Evolutionary conservation across 169 alveolate genomes (phyloP).

Genomic region (Plasmodium billcollinsi): DNA sequence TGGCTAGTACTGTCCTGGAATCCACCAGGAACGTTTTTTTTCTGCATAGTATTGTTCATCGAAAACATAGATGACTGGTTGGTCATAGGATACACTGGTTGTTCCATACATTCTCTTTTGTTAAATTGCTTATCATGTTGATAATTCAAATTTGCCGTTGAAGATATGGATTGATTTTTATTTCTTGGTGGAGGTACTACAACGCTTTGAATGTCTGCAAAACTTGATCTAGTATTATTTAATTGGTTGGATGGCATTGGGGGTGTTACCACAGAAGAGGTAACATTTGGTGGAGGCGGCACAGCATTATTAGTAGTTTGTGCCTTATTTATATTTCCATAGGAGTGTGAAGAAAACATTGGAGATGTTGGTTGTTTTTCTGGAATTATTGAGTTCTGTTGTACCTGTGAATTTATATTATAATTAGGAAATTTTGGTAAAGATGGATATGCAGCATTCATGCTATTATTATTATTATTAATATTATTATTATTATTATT

Average conservation of each 20-base stretch:
- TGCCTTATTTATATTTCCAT: conserved; percentile 40
- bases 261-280: neutral
- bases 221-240: conserved; percentile 13
- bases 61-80: conserved; percentile 1
- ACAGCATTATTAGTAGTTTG: neutral
- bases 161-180: conserved; percentile 16
- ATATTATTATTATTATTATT: conserved; percentile 8
- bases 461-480: neutral
- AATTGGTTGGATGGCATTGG: neutral
- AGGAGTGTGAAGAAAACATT: conserved; percentile 20
- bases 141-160: neutral
- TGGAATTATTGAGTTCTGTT: neutral
- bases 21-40: conserved; percentile 8
- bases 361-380: conserved; percentile 6
- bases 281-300: neutral
- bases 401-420: neutral
- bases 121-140: conserved; percentile 11
- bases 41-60: conserved; percentile 2
- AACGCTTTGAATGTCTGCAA: conserved; percentile 9
- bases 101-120: conserved; percentile 51
- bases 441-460: conserved; percentile 4
- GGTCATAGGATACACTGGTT: neutral
- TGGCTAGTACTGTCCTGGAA: conserved; percentile 8
- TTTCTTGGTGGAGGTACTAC: conserved; percentile 21
- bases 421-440: conserved; percentile 12